phyloP scores from a whole-genome alignment of 2,329 filamentous ascomycete genomes.

The Ilyonectria destructans region DNA sequence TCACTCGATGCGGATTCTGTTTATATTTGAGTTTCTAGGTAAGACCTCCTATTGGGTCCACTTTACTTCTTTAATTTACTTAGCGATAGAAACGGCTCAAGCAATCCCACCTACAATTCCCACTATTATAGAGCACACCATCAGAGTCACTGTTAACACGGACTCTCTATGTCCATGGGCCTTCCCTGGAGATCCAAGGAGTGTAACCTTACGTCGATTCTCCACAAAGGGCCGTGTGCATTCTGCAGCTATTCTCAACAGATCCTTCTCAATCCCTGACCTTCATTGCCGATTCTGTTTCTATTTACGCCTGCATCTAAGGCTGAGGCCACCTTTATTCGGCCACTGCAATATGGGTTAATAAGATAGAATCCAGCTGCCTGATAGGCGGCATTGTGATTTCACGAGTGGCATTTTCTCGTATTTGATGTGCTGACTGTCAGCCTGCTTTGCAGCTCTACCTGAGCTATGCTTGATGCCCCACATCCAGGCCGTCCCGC shows the following conservation, averaged over 20 bases:
- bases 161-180: constrained; percentile 3
- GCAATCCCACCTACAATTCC: constrained; percentile 13
- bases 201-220: not conserved
- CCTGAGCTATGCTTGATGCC: constrained; percentile 25
- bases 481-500: constrained; percentile 14
- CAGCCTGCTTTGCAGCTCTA: constrained; percentile 27
- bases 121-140: not conserved
- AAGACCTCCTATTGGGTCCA: constrained; percentile 30
- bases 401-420: constrained; percentile 12
- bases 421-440: constrained; percentile 21
- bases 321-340: constrained; percentile 24
- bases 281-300: constrained; percentile 12
- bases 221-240: not conserved
- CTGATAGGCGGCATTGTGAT: constrained; percentile 19
- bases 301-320: constrained; percentile 14
- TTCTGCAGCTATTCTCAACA: constrained; percentile 2
- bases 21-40: constrained; percentile 26
- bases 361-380: constrained; percentile 14
- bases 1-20: constrained; percentile 22
- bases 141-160: constrained; percentile 1
- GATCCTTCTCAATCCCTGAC: constrained; percentile 11
- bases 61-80: constrained; percentile 28
- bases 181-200: constrained; percentile 3
- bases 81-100: constrained; percentile 23
- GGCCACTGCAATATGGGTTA: constrained; percentile 11